Base-by-base conservation (phyloP, 2,329 filamentous ascomycete species). In the Colletotrichum spaethianum region DNA sequence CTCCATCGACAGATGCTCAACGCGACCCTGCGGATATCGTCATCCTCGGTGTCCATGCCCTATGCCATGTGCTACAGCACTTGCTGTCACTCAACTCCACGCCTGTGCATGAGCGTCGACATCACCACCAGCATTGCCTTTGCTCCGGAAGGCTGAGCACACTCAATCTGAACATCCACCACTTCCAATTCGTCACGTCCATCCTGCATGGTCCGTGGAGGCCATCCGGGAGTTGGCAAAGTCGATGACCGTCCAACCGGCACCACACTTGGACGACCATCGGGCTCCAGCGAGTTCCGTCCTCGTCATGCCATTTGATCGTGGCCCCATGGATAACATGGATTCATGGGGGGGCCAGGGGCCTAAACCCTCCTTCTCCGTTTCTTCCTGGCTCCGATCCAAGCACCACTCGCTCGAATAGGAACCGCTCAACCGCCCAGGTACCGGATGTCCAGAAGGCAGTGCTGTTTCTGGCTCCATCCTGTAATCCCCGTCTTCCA, bases 371-470 rank as follows among this genome's bases (percentile, higher is more conserved):
- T n/a, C 56, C 23, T 40, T 61, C 38, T 23, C 50, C 52, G 52
- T 69, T 59, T 57, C 28, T 69, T 64, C 69, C 65, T 56, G 40
- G 69, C 69, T 72, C 44, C 57, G 59, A 72, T 69, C 63, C 59
- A 67, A 61, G 52, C 44, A 59, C 12, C 26, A 48, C 33, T 48
- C 44, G 59, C 52, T 52, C 53, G 23, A 46, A 59, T 50, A 53
- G 59, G 65, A 69, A 60, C 52, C 50, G 18, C 64, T 48, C 52
- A 69, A 63, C 59, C 50, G 44, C 61, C 38, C 52, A 72, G 65
- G n/a, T 48, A 44, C 65, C 69, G 31, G 44, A 63, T 28, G 65
- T 48, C 33, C 40, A 61, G 31, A 33, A 68, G 69, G 57, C 59
- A 53, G 59, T 69, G 65, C 65, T 69, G 65, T 69, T 63, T 72